Evolutionary conservation across 2,329 filamentous ascomycete genomes (phyloP).

Genomic region (Ophiostoma perfectum): DNA sequence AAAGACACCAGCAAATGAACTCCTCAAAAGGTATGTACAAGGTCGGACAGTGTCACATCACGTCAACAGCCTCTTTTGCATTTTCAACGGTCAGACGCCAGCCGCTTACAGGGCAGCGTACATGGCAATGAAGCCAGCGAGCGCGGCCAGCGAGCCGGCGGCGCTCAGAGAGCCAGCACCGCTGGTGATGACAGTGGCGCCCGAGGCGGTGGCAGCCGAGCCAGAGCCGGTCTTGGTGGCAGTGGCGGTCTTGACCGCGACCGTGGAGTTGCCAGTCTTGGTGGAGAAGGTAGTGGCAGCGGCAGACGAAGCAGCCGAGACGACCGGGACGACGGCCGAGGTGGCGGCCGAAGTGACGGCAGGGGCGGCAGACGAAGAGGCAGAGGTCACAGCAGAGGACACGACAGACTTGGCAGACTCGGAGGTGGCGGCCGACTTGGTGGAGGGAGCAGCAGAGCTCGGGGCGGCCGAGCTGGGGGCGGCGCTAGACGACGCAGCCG

Average conservation of each 20-base stretch:
- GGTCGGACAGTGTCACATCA: not conserved
- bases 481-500: constrained; percentile 6
- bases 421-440: constrained; percentile 5
- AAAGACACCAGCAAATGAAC: not conserved
- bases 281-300: constrained; percentile 17
- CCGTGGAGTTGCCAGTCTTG: constrained; percentile 26
- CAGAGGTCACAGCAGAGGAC: constrained; percentile 16
- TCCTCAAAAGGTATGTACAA: not conserved
- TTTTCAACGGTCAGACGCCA: too few relatives aligned
- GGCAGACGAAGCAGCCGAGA: constrained; percentile 22
- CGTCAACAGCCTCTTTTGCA: not conserved
- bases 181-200: constrained; percentile 29
- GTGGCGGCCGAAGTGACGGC: constrained; percentile 27
- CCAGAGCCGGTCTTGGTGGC: constrained; percentile 29
- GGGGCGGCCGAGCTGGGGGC: constrained; percentile 10
- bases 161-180: constrained; percentile 36
- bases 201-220: constrained; percentile 22
- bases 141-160: constrained; percentile 40
- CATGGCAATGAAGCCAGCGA: constrained; percentile 38
- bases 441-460: constrained; percentile 22
- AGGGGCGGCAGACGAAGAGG: constrained; percentile 13
- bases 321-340: not conserved
- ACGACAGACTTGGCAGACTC: constrained; percentile 11
- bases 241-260: constrained; percentile 27
- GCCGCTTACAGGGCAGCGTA: constrained; percentile 40